phyloP scores from a whole-genome alignment of 163 green algal species.

The Prototheca wickerhamii region DNA sequence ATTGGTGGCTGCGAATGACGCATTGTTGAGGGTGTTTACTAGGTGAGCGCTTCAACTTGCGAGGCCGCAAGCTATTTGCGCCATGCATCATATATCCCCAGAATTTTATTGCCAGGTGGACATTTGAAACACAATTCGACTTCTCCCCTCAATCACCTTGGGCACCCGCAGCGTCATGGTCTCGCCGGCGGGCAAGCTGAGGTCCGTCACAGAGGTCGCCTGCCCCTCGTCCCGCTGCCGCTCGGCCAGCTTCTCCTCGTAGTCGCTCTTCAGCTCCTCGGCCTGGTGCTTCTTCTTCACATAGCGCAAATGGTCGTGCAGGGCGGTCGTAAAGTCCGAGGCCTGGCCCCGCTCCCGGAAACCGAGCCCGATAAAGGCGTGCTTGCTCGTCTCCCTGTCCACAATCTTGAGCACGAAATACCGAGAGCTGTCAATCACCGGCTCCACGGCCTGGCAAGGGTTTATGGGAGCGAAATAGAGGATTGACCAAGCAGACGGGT shows the following conservation, averaged over 20 bases:
- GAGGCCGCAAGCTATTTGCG: too few relatives aligned
- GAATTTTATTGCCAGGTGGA: not conserved
- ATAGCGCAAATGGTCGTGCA: constrained; percentile 67
- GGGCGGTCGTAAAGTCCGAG: constrained; percentile 58
- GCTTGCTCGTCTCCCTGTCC: constrained; percentile 39
- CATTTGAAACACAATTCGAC: not conserved
- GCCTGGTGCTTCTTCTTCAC: constrained; percentile 52
- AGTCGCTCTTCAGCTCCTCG: constrained; percentile 30
- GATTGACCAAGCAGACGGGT: not conserved
- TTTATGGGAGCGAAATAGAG: not conserved
- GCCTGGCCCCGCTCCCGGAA: constrained; percentile 67
- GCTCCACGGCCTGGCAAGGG: constrained; percentile 56
- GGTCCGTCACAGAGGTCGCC: not conserved
- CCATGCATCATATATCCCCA: not conserved
- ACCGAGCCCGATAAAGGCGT: constrained; percentile 74
- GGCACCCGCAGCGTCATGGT: not conserved
- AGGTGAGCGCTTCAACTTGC: too few relatives aligned
- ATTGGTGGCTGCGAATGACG: not conserved
- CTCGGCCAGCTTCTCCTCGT: constrained; percentile 22
- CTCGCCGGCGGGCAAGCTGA: not conserved
- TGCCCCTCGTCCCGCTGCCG: not conserved
- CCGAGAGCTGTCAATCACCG: constrained; percentile 67
- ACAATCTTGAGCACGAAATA: constrained; percentile 75
- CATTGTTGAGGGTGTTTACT: not conserved
- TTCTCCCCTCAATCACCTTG: not conserved